Conservation (phyloP, 257 asterid species). For the Leonotis leonurus region DNA sequence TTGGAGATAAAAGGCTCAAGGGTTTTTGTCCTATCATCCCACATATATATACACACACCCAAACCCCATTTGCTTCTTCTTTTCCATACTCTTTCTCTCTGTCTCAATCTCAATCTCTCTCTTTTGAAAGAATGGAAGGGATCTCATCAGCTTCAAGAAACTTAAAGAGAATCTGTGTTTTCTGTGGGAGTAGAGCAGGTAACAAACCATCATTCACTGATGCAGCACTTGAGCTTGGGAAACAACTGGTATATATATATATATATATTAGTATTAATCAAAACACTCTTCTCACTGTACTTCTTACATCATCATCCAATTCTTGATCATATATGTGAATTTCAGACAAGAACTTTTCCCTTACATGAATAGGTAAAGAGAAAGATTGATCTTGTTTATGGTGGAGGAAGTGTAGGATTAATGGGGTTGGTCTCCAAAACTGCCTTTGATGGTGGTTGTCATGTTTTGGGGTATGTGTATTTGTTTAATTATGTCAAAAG, state of each 20-base stretch:
- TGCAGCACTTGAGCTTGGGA: conserved; percentile 57
- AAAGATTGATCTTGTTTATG: conserved; percentile 61
- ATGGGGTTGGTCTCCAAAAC: conserved; percentile 60
- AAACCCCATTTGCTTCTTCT: conserved; percentile 19
- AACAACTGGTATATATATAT: conserved; percentile 32
- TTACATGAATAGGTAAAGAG: conserved; percentile 35
- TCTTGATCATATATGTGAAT: too few species aligned
- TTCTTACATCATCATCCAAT: not conserved
- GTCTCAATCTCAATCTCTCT: conserved; percentile 9
- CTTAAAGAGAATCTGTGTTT: conserved; percentile 56
- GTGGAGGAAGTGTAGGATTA: conserved; percentile 60
- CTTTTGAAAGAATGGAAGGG: conserved; percentile 18
- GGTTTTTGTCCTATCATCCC: not conserved
- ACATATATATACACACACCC: not conserved
- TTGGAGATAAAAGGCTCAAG: conserved; percentile 18
- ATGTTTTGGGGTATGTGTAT: conserved; percentile 68
- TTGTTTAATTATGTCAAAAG: too few species aligned
- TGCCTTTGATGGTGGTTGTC: conserved; percentile 61
- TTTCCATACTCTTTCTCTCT: not conserved
- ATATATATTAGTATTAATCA: not conserved
- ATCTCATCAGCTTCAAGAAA: conserved; percentile 12
- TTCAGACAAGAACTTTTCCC: not conserved
- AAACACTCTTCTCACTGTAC: not conserved
- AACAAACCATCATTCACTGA: conserved; percentile 39
- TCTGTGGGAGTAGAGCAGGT: conserved; percentile 59